Evolutionary conservation across 345 rosid genomes (phyloP).

Genomic region (Arabidopsis thaliana): DNA sequence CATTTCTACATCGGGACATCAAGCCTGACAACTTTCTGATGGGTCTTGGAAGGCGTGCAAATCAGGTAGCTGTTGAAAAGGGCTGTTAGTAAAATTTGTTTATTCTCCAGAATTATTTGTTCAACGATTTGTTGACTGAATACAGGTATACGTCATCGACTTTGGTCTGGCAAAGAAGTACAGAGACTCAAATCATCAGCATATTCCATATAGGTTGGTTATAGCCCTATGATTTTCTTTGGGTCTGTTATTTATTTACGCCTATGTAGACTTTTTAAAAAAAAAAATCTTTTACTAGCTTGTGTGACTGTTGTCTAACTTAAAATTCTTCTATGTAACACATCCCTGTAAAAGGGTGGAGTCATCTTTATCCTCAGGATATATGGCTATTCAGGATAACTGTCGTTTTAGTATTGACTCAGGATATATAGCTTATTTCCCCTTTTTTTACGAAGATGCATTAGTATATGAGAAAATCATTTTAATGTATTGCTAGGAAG

Average conservation of each 20-base stretch:
- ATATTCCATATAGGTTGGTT: conserved; percentile 84
- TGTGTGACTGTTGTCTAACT: neutral
- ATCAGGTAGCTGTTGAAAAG: conserved; percentile 58
- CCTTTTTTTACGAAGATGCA: neutral
- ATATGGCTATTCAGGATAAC: neutral
- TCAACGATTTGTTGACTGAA: conserved; percentile 17
- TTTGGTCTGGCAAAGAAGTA: conserved; percentile 94
- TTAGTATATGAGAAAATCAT: neutral
- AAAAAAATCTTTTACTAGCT: neutral
- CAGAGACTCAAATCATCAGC: conserved; percentile 81
- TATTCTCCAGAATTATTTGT: conserved; percentile 21
- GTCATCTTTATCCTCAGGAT: conserved; percentile 3
- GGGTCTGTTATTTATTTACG: conserved; percentile 8
- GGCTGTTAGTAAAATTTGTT: neutral
- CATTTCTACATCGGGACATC: conserved; percentile 88
- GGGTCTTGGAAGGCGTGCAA: conserved; percentile 91
- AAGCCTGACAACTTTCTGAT: conserved; percentile 94
- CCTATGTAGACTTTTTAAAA: neutral
- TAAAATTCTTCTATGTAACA: neutral
- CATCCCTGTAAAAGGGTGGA: conserved; percentile 3
- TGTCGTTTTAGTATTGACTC: conserved; percentile 16
- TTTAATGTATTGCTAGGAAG: neutral
- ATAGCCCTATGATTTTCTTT: conserved; percentile 18
- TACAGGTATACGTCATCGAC: conserved; percentile 83
- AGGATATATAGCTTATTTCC: neutral